Conservation (phyloP, 2,329 filamentous ascomycete species). For the Xylaria sp. region DNA sequence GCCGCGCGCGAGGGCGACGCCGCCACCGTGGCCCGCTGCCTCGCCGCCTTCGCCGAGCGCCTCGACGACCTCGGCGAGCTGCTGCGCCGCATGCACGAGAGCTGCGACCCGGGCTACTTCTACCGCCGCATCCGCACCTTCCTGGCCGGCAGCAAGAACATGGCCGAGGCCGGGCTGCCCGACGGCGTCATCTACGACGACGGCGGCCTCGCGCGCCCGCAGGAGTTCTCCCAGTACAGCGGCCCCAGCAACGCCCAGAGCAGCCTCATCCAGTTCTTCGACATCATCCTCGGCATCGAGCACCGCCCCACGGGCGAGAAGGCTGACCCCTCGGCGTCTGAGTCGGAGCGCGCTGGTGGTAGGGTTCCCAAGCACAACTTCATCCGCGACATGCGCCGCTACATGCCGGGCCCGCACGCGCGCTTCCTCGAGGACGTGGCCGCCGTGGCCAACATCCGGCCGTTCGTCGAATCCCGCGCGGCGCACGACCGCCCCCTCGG, state of each 20-base stretch:
- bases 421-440: conserved; percentile 83
- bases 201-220: conserved; percentile 65
- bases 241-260: conserved; percentile 97
- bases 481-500: conserved; percentile 65
- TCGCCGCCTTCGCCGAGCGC: conserved; percentile 83
- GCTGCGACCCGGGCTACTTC: conserved; percentile 91
- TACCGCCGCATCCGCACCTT: conserved; percentile 97
- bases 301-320: conserved; percentile 87
- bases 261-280: conserved; percentile 96
- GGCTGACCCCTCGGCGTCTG: conserved; percentile 46
- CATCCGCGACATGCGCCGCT: conserved; percentile 93
- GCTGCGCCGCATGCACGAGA: conserved; percentile 89
- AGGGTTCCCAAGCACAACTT: conserved; percentile 75
- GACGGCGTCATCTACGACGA: conserved; percentile 87
- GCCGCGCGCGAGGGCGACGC: conserved; percentile 74
- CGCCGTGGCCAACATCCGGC: conserved; percentile 81
- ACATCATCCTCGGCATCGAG: conserved; percentile 85
- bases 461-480: conserved; percentile 70
- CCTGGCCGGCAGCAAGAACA: conserved; percentile 95
- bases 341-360: conserved; percentile 49
- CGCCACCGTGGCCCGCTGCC: conserved; percentile 71
- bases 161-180: conserved; percentile 90
- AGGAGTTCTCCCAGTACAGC: conserved; percentile 81
- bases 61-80: conserved; percentile 81
- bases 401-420: conserved; percentile 94